A percentile compares a stretch with the other conserved stretches of the same genome.
Conservation (phyloP, 768 basidiomycete species). For the Kwoniella sp. region DNA sequence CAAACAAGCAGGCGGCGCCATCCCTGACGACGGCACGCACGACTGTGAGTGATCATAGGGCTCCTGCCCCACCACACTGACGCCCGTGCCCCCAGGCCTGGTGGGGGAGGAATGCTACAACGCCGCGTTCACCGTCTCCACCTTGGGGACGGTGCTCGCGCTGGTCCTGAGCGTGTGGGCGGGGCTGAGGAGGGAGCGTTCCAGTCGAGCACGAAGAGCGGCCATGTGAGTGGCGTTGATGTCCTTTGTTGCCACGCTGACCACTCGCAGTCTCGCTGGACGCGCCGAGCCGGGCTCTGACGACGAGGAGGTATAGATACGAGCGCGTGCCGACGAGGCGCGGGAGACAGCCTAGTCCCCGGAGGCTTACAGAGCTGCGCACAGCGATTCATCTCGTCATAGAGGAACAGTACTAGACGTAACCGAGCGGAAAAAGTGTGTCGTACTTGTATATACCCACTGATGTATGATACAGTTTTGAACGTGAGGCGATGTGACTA, state of each 20-base stretch:
- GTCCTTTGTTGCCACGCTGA: too few species aligned
- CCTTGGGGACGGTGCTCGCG: slow-evolving; percentile 30
- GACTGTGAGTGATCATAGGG: slow-evolving; percentile 25
- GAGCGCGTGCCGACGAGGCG: too few species aligned
- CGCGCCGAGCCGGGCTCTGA: neutral
- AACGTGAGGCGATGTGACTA: too few species aligned
- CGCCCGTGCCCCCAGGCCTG: slow-evolving; percentile 37
- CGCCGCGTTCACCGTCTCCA: slow-evolving; percentile 34
- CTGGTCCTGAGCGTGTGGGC: slow-evolving; percentile 22
- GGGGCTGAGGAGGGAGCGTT: slow-evolving; percentile 23
- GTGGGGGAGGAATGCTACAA: slow-evolving; percentile 39
- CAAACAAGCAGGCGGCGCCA: too few species aligned
- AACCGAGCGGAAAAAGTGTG: too few species aligned
- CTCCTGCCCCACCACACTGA: neutral
- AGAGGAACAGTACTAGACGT: too few species aligned
- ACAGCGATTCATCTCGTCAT: too few species aligned
- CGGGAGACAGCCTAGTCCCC: too few species aligned
- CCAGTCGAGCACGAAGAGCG: slow-evolving; percentile 12
- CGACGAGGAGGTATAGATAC: too few species aligned
- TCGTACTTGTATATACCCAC: too few species aligned
- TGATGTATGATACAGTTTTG: too few species aligned
- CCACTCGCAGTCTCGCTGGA: neutral
- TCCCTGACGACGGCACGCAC: slow-evolving; percentile 30
- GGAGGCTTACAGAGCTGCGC: too few species aligned
- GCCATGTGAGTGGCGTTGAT: slow-evolving; percentile 21